Evolutionary conservation across 176 grass and related monocot genomes (phyloP), one percentile per base, ranked within the genome.

Genomic region (Eleusine coracana): DNA sequence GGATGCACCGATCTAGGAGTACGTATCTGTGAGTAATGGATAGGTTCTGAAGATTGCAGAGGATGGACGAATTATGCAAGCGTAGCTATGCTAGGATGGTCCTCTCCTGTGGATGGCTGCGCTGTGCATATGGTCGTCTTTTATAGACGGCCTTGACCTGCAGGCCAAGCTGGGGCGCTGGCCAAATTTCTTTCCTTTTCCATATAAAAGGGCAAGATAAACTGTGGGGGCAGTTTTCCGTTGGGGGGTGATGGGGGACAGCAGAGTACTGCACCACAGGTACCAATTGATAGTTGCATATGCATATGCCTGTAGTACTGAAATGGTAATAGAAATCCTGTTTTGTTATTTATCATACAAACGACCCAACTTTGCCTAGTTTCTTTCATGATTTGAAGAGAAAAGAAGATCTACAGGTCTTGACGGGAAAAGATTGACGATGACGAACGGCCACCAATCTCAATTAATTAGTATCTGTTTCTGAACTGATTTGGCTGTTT

Each of bases 141-240:
- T 75, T 90, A 90, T 90, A 86, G 74, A 41, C 59, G 27, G 46
- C 58, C 46, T 42, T 27, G 17, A 55, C 55, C 42, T 25, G 8
- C 14, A 51, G 20, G 48, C 21, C 27, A 44, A 62, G 75, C 58
- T 75, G 62, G 73, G 62, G 83, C 79, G 74, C 79, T 86, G 88
- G 31, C 61, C 79, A 68, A 73, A 83, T 90, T 83, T 83, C 74
- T 74, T 86, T 79, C 54, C 61, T 49, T 86, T 85, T 84, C 55
- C 48, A 25, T 16, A 54, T 40, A 10, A 65, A 74, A 73, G 72
- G 29, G n/a, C 31, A 71, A 70, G 87, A 34, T 66, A 73, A 74
- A 44, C 31, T 54, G 40, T 90, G 40, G 73, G 45, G 48, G 59
- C 73, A 11, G 17, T 63, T 77, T 50, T 56, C 59, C 54, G 82